Base-by-base conservation (phyloP, 768 basidiomycete species). In the Mrakia gelida region DNA sequence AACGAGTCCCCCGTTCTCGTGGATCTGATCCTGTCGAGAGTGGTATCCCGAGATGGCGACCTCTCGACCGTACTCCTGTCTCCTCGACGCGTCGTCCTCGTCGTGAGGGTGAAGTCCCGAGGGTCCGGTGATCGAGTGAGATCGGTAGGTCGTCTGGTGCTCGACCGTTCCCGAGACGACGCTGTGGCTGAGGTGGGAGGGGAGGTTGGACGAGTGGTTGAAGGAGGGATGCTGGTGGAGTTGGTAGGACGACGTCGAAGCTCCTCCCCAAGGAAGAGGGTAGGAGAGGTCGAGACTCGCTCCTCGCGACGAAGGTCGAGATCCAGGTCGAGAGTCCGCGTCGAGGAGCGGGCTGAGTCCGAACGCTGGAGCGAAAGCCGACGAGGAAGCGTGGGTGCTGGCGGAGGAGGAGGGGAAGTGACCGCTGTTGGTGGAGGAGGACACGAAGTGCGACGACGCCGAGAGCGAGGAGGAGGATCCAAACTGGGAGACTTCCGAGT, bases 231-330 rank as follows among this genome's bases (percentile, higher is more conserved):
- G 67, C 26, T 23, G 67, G 38, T 70, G 67, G 7, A 70, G 67
- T 38, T 70, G 67, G 38, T 43, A 70, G 7, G 65, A 41, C 41
- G 67, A 41, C 1, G 67, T 5, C 21, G 67, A 34, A 16, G 61
- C n/a, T n/a, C 23, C 34, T 38, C 67, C 67, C 67, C 67, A 45
- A 23, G 67, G 67, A n/a, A 70, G 67, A 34, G 67, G 67, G 34
- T 70, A 45, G 32, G 38, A 70, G 34, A 70, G 67, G 23, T 70
- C 67, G 67, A 70, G 41, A 43, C 67, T 70, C 41, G 67, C 67
- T 26, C 67, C 67, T 70, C 67, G 67, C 41, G 67, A 70, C 32
- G 65, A 34, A 30, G 65, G 32, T 28, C 65, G 38, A 38, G 38
- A 38, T 32, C 30, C 38, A 38, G 65, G 34, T 16, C 65, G 21